Conservation (phyloP, 2,329 filamentous ascomycete genomes). For the Lecanicillium sp. region DNA sequence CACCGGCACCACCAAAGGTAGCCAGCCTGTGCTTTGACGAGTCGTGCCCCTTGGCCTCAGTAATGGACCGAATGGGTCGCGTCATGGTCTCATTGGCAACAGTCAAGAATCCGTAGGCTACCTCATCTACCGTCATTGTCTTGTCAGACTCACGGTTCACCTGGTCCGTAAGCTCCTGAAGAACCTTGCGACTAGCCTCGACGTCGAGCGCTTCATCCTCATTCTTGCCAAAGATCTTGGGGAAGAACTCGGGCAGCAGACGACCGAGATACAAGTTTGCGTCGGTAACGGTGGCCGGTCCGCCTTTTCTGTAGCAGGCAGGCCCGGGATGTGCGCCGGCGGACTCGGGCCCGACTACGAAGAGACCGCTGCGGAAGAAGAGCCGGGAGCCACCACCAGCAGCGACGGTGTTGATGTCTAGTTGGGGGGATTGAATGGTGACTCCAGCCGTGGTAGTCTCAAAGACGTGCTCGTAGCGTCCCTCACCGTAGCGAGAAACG, state of each 20-base stretch:
- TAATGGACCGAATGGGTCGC: constrained; percentile 79
- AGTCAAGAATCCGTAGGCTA: constrained; percentile 82
- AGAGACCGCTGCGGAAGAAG: constrained; percentile 83
- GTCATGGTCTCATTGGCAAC: constrained; percentile 92
- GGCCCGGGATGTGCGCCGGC: constrained; percentile 85
- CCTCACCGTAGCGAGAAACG: constrained; percentile 77
- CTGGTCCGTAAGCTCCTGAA: constrained; percentile 66
- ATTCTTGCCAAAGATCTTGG: constrained; percentile 87
- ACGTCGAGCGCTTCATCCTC: constrained; percentile 75
- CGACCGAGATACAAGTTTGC: constrained; percentile 81
- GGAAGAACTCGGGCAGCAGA: constrained; percentile 83
- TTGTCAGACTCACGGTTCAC: constrained; percentile 70
- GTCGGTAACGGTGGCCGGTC: constrained; percentile 86
- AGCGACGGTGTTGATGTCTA: constrained; percentile 92
- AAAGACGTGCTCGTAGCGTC: constrained; percentile 86
- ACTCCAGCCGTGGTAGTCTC: constrained; percentile 93
- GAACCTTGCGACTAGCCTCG: constrained; percentile 64
- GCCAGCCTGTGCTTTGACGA: constrained; percentile 85
- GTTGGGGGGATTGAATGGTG: constrained; percentile 82
- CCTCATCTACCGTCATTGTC: constrained; percentile 70
- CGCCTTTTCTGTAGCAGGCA: constrained; percentile 83
- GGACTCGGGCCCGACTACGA: constrained; percentile 83
- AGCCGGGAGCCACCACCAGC: constrained; percentile 79
- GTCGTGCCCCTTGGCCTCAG: constrained; percentile 86
- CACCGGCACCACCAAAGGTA: constrained; percentile 86